Percentiles rank a stretch among this genome's conserved stretches.
Conservation (phyloP, 1,284 basidiomycete genomes). For the Porogramme epimiltina region DNA sequence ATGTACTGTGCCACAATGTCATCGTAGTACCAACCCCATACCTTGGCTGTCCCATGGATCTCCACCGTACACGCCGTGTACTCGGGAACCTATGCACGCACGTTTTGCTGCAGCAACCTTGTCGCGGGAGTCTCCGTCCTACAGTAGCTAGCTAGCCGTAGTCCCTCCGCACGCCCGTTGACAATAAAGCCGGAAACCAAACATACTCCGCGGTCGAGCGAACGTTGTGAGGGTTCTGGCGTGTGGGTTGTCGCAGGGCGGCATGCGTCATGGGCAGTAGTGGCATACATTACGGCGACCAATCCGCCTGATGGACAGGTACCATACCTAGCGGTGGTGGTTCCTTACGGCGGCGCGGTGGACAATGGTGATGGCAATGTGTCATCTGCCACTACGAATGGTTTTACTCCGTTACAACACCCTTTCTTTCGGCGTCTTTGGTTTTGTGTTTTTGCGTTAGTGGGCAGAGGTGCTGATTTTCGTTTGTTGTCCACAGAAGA, state of each 20-base stretch:
- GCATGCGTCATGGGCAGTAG: no score
- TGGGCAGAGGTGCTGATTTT: conserved; percentile 12
- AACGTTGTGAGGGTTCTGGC: conserved; percentile 8
- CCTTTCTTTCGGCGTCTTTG: background rate
- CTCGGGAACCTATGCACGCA: conserved; percentile 2
- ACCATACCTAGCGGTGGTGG: no score
- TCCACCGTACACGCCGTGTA: no score
- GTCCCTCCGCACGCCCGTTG: conserved; percentile 7
- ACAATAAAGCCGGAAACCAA: conserved; percentile 10
- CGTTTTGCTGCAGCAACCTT: background rate
- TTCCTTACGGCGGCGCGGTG: background rate
- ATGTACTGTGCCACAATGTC: conserved; percentile 32
- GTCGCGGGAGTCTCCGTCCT: background rate
- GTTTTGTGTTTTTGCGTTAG: background rate
- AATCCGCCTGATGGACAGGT: no score
- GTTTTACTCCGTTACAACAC: background rate
- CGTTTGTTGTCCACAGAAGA: conserved; percentile 49
- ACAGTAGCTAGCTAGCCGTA: conserved; percentile 15
- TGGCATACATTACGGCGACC: no score
- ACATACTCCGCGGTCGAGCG: conserved; percentile 5
- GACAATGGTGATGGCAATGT: no score
- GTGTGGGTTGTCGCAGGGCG: background rate
- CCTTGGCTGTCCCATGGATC: background rate
- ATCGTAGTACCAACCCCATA: conserved; percentile 21
- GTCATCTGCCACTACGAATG: no score